Conservation (phyloP, 768 basidiomycete species). For the Xerocomellus intermedius region DNA sequence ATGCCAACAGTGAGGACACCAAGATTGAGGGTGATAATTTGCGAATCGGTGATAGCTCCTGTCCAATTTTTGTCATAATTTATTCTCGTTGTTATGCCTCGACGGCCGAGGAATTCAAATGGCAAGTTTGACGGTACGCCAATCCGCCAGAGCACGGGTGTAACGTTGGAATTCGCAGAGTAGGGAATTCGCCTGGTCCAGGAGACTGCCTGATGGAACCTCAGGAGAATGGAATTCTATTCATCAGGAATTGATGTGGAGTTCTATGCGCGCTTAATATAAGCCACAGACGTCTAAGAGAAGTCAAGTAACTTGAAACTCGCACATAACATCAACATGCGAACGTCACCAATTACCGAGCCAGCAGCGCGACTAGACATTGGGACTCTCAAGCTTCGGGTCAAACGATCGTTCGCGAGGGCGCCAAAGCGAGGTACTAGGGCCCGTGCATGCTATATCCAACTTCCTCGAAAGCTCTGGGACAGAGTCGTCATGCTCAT, state of each 20-base stretch:
- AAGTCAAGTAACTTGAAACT: background rate
- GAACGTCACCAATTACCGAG: background rate
- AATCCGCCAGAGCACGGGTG: background rate
- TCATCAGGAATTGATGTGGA: background rate
- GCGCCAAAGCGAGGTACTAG: background rate
- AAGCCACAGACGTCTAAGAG: background rate
- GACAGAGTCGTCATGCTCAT: conserved; percentile 23
- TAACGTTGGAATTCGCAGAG: background rate
- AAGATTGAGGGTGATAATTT: too few species aligned
- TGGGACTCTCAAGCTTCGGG: background rate
- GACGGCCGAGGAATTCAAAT: too few species aligned
- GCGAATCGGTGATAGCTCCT: background rate
- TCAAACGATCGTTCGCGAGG: background rate
- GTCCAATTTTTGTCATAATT: background rate
- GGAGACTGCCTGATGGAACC: background rate
- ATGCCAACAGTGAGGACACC: too few species aligned
- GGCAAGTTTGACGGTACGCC: background rate
- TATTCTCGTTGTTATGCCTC: too few species aligned
- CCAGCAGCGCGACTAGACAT: background rate
- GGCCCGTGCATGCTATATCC: background rate
- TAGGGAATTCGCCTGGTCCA: background rate
- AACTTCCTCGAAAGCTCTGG: conserved; percentile 15
- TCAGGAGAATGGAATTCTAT: conserved; percentile 1
- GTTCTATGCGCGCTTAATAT: background rate
- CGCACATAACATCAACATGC: conserved; percentile 16